A percentile compares a stretch with the other conserved stretches of the same genome.
Evolutionary conservation across 192 early-diverging fungal genomes (phyloP).

Genomic region (Backusella morwellensis): DNA sequence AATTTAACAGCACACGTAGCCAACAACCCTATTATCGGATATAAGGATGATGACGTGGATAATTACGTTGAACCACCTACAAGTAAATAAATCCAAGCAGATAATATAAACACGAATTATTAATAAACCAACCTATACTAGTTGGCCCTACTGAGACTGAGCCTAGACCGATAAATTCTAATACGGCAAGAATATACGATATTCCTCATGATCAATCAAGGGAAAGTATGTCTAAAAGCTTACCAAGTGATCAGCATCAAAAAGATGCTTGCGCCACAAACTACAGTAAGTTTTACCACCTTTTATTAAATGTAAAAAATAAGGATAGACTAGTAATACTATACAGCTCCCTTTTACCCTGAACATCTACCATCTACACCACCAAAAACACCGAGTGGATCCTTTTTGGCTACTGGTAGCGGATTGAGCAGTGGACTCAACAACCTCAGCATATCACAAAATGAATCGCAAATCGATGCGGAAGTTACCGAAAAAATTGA

Average conservation of each 20-base stretch:
- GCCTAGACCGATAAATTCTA: neutral
- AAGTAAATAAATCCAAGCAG: neutral
- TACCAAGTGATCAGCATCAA: neutral
- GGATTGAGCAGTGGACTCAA: neutral
- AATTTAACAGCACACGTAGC: neutral
- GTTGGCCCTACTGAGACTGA: slow-evolving; percentile 4
- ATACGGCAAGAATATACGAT: neutral
- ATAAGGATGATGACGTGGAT: neutral
- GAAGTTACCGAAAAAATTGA: neutral
- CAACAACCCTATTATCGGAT: neutral
- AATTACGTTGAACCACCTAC: neutral
- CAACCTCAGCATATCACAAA: neutral
- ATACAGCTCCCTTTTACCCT: slow-evolving; percentile 3
- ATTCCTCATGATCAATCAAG: neutral
- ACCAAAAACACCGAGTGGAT: slow-evolving; percentile 1
- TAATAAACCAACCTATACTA: neutral
- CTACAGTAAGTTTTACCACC: neutral
- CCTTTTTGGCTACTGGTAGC: neutral
- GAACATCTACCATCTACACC: slow-evolving; percentile 5
- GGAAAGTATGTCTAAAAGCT: too few species aligned
- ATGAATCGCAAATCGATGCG: neutral
- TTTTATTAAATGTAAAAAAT: neutral
- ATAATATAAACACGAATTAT: neutral
- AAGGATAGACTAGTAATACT: neutral
- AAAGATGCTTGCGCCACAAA: neutral